Conservation (phyloP, 176 grass and related monocot species). For the Hyparrhenia diplandra region DNA sequence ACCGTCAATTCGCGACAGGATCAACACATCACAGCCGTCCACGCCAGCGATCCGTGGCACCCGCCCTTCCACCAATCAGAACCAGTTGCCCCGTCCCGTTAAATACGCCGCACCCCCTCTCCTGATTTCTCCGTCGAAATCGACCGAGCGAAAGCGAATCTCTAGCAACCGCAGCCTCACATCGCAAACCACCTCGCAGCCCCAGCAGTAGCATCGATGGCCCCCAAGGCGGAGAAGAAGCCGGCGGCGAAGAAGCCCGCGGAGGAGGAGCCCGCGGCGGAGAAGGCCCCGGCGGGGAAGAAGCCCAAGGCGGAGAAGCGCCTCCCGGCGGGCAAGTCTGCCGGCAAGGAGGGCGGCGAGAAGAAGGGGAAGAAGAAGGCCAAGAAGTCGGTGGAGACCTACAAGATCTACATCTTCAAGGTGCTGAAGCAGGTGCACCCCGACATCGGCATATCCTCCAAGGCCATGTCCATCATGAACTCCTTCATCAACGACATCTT, state of each 20-base stretch:
- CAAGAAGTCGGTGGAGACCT: conserved; percentile 59
- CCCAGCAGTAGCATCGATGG: neutral
- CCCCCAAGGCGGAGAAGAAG: conserved; percentile 31
- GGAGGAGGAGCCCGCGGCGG: conserved; percentile 17
- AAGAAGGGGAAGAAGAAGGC: conserved; percentile 47
- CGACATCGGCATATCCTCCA: conserved; percentile 62
- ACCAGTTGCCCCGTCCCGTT: neutral
- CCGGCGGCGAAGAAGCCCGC: conserved; percentile 21
- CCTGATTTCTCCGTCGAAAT: neutral
- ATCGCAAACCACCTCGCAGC: neutral
- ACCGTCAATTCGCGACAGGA: neutral
- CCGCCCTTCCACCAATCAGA: conserved; percentile 7
- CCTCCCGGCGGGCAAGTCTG: neutral
- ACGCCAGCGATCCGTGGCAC: conserved; percentile 5
- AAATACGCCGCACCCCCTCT: neutral
- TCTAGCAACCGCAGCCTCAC: neutral
- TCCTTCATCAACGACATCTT: conserved; percentile 82
- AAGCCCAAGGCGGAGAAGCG: conserved; percentile 2
- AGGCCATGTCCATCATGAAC: conserved; percentile 84
- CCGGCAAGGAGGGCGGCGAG: conserved; percentile 40
- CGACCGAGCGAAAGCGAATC: neutral
- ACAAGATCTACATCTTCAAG: conserved; percentile 98
- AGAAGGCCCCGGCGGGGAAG: conserved; percentile 7
- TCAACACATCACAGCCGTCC: neutral
- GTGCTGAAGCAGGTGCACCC: conserved; percentile 80